Conservation (phyloP, 257 asterid species). For the Paraleonurus japonicus region DNA sequence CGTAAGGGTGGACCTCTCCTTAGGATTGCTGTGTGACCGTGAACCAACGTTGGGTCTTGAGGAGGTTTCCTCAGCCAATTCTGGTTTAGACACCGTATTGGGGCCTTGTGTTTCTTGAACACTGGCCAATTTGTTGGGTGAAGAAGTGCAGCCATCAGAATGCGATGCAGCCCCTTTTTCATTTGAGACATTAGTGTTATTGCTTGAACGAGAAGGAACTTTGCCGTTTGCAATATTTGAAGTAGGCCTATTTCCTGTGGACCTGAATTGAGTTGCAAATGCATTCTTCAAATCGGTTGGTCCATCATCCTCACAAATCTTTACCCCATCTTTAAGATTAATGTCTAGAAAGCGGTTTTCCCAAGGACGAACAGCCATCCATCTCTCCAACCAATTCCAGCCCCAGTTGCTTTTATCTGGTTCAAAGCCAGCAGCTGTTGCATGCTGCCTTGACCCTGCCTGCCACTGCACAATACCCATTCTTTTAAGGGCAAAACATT, state of each 20-base stretch:
- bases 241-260: conserved; percentile 49
- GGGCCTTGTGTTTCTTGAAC: conserved; percentile 48
- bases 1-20: conserved; percentile 61
- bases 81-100: conserved; percentile 49
- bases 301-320: conserved; percentile 45
- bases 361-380: conserved; percentile 99
- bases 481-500: conserved; percentile 15
- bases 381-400: conserved; percentile 99
- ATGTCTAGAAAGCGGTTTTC: conserved; percentile 87
- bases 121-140: conserved; percentile 53
- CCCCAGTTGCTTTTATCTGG: conserved; percentile 96
- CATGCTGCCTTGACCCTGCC: conserved; percentile 85
- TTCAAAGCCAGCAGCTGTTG: conserved; percentile 55
- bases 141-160: conserved; percentile 65
- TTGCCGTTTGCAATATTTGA: conserved; percentile 47
- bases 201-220: conserved; percentile 49
- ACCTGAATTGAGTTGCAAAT: conserved; percentile 38
- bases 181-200: conserved; percentile 43
- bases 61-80: conserved; percentile 63
- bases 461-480: conserved; percentile 77
- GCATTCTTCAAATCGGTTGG: conserved; percentile 46
- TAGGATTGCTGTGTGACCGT: conserved; percentile 84
- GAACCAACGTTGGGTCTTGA: conserved; percentile 49
- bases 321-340: conserved; percentile 69
- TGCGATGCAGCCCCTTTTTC: conserved; percentile 55